Base-by-base conservation (phyloP, 2,329 filamentous ascomycete species). In the Cordyceps fumosorosea region DNA sequence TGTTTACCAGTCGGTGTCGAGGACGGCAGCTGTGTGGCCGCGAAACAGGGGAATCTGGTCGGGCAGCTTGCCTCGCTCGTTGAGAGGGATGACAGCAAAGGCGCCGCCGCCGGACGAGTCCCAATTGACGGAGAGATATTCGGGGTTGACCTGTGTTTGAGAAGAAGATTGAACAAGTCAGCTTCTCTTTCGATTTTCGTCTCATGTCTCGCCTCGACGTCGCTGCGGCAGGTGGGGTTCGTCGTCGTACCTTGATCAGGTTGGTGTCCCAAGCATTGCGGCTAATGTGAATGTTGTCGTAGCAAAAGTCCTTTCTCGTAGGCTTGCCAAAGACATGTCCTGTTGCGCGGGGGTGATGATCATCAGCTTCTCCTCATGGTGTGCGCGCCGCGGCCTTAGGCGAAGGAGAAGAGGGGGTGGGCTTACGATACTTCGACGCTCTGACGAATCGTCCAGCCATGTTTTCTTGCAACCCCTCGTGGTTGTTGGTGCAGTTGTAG, bases 191-290 rank as follows among this genome's bases (percentile, higher is more conserved):
- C 10, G 20, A n/a, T 14, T 16, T 44, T 24, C 55, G 42, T 57
- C 42, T 37, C 44, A 48, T 48, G 29, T 47, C 8, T 22, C 44
- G 42, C 29, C 20, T 47, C 8, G 42, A 8, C 7, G 44, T n/a
- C 6, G 10, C n/a, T 2, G 44, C 18, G 26, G n/a, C 22, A 16
- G 24, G 40, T 12, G 44, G 20, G 44, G 34, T 37, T 26, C 14
- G 22, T 48, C 24, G n/a, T 34, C 52, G 22, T 64, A 96, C 92
- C 89, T 98, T 98, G 79, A 98, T 85, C 73, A 99, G 81, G 80
- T 99, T 99, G 72, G 93, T 97, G 77, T 99, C 95, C 95, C 95
- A 99, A 62, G 95, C 95, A 87, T 99, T 99, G 78, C 89, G 91
- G 73, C 92, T 97, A 77, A 99, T 91, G 75, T 91, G 91, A 69